Evolutionary conservation across 23 red algal genomes (phyloP).

Genomic region (Gracilaria vermiculophylla): DNA sequence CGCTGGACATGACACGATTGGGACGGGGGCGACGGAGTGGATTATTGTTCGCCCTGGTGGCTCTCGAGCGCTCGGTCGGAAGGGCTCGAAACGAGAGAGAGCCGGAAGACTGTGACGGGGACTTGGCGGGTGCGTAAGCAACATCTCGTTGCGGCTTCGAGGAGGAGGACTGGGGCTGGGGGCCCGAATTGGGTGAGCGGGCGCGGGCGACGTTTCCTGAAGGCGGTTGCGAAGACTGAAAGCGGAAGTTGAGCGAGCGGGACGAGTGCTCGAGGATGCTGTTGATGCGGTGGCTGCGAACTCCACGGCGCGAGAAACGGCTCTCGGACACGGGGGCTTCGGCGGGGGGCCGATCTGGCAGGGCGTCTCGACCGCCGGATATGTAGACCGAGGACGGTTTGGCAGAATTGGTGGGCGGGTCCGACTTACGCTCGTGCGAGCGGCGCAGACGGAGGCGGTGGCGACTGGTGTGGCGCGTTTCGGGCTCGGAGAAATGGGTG

Average conservation of each 20-base stretch:
- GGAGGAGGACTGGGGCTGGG: not conserved
- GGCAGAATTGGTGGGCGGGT: not conserved
- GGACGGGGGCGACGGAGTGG: not conserved
- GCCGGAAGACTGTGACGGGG: not conserved
- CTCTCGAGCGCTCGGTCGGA: not conserved
- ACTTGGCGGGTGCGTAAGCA: not conserved
- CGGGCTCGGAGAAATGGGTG: not conserved
- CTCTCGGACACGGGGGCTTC: not conserved
- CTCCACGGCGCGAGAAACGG: conserved; percentile 4
- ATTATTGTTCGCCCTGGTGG: not conserved
- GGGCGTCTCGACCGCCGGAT: not conserved
- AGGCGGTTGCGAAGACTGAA: not conserved
- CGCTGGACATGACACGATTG: conserved; percentile 27
- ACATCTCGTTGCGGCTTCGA: not conserved
- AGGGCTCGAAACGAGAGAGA: not conserved
- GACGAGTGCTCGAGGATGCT: conserved; percentile 4
- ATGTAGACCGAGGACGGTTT: not conserved
- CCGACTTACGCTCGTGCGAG: not conserved
- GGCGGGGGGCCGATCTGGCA: not conserved
- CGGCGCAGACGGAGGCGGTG: not conserved
- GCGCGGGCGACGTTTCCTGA: not conserved
- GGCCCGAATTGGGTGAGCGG: not conserved
- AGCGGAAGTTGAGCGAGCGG: conserved; percentile 12
- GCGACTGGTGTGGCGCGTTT: not conserved
- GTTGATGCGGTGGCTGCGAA: conserved; percentile 5